Base-by-base conservation (phyloP, 495 filamentous ascomycete species). In the Daldinia decipiens region DNA sequence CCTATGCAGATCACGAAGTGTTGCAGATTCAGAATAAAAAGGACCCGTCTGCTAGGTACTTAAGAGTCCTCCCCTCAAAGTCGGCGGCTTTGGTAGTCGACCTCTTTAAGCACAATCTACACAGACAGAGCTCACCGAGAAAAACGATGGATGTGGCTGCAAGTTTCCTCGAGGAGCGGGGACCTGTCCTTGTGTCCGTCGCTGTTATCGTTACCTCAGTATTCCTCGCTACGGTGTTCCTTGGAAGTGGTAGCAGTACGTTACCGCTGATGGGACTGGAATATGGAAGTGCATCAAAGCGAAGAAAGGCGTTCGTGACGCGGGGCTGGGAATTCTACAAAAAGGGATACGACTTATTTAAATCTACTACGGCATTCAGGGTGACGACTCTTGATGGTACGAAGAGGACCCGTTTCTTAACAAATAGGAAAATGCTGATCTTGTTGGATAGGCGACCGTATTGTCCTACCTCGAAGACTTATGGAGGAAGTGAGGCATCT, bases 271-370 rank as follows among this genome's bases (percentile, higher is more conserved):
- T 77, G 0, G 77, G 78, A 5, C 15, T 56, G 11, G 77, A 79
- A 7, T 64, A 76, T n/a, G 77, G 74, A 45, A 70, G 65, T 21
- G 65, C 76, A 0, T 74, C 79, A 51, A 80, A 81, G 64, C 62
- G 74, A 34, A 67, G 77, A 29, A 70, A 78, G 61, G 77, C 74
- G 0, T 81, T 69, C 45, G 59, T 80, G 13, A 60, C 31, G 9
- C 59, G 62, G 11, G 74, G 74, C 0, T 62, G 53, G 15, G 67
- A 73, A 2, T 54, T 81, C 7, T 81, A 81, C 34, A 24, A 54
- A 15, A 74, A 77, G 5, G 79, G 79, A 9, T 81, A 81, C 62
- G 57, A 73, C 1, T 50, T 80, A 75, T 82, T 80, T 65, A 80
- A 76, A 27, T 36, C 34, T 36, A 56, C 77, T n/a, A 75, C 72